Base-by-base conservation (phyloP, 176 grass and related monocot genomes). In the Eragrostis nindensis region DNA sequence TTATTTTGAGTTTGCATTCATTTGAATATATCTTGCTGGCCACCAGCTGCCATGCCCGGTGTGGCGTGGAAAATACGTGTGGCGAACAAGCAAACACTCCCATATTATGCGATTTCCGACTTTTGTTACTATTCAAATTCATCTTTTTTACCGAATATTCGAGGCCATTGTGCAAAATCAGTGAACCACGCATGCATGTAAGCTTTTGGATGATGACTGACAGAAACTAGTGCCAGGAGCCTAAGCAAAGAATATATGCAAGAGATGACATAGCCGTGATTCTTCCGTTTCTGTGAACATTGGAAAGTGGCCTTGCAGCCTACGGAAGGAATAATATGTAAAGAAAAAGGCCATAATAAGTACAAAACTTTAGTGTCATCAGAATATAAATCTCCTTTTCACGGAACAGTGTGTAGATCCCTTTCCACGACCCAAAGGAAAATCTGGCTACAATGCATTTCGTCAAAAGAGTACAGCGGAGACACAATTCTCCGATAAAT, bases 271-370 rank as follows among this genome's bases (percentile, higher is more conserved):
- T 74, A 66, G 62, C 9, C 27, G 19, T 39, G 39, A 40, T 64
- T 46, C 36, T 73, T 4, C 76, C 50, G 30, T 66, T 79, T 55
- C 22, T 32, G 38, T 45, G 46, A 66, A 29, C 62, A 73, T 36
- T 27, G 3, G 2, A 9, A 43, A 30, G 77, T 68, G 77, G 52
- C 41, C 62, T 15, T 11, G 70, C 47, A 8, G 29, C 70, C 30
- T 22, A 87, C 53, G 44, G 64, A 82, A 87, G 54, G 64, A 70
- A 82, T 76, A 70, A 76, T 76, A 75, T 69, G 21, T 27, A 66
- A 85, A 79, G 47, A 0, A 15, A 43, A 61, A 50, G 36, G 45
- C 21, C 56, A 53, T 69, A 62, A 75, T 54, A 45, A 69, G 45
- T 76, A 66, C 79, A 82, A 82, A 82, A 63, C 64, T 21, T 82